Conservation (phyloP, 2,329 filamentous ascomycete species). For the Claviceps maximensis region DNA sequence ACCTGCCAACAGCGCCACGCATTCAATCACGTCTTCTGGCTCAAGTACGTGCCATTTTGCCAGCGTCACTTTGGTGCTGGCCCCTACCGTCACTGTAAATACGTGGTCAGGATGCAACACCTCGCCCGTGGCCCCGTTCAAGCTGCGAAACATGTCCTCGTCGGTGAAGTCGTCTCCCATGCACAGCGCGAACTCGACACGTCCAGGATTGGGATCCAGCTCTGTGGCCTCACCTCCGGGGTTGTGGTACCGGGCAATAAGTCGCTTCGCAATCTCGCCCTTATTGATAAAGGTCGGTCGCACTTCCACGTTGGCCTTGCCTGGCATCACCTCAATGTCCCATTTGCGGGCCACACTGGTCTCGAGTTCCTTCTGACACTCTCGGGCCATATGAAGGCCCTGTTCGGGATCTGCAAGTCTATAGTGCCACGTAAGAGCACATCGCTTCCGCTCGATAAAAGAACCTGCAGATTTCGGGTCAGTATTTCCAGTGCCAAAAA, state of each 20-base stretch:
- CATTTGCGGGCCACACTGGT: slow-evolving; percentile 61
- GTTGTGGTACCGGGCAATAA: slow-evolving; percentile 60
- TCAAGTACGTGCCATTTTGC: slow-evolving; percentile 85
- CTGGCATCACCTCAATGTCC: slow-evolving; percentile 92
- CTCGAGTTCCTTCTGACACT: slow-evolving; percentile 74
- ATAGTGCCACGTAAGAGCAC: slow-evolving; percentile 95
- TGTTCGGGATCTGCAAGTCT: slow-evolving; percentile 79
- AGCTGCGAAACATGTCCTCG: slow-evolving; percentile 87
- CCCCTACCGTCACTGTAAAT: slow-evolving; percentile 84
- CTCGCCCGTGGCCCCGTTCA: slow-evolving; percentile 45
- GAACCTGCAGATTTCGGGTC: slow-evolving; percentile 41
- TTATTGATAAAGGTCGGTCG: slow-evolving; percentile 98
- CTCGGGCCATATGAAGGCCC: slow-evolving; percentile 63
- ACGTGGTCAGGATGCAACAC: slow-evolving; percentile 49
- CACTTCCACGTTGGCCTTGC: slow-evolving; percentile 94
- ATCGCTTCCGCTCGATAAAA: slow-evolving; percentile 88
- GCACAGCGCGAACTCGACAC: slow-evolving; percentile 78
- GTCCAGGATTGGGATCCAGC: slow-evolving; percentile 29
- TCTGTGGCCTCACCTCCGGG: slow-evolving; percentile 31
- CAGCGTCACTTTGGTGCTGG: slow-evolving; percentile 81
- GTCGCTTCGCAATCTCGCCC: slow-evolving; percentile 78
- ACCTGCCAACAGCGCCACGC: slow-evolving; percentile 41
- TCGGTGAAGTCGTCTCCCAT: slow-evolving; percentile 94
- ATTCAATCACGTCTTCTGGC: slow-evolving; percentile 73
- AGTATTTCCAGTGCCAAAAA: background rate